A percentile compares a stretch with the other conserved stretches of the same genome.
Evolutionary conservation across 768 basidiomycete species (phyloP).

Genomic region (Chalciporus chontae): DNA sequence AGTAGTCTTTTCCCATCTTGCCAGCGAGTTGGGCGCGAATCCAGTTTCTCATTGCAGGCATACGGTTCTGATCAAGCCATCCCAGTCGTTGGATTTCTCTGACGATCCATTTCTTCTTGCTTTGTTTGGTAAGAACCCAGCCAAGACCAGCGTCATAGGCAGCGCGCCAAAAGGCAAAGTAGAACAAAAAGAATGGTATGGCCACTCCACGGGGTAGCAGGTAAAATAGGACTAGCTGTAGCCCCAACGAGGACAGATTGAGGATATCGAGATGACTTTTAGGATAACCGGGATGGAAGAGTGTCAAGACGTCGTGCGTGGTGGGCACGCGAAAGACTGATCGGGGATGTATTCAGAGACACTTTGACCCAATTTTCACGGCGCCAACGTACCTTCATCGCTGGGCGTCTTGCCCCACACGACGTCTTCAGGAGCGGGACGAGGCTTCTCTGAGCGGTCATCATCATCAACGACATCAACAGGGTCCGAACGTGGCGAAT

Average conservation of each 20-base stretch:
- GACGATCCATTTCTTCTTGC: constrained; percentile 94
- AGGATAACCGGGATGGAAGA: constrained; percentile 78
- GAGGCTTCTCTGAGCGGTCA: constrained; percentile 12
- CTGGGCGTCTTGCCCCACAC: constrained; percentile 87
- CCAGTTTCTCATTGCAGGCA: constrained; percentile 71
- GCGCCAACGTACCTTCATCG: constrained; percentile 59
- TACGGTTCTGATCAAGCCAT: constrained; percentile 79
- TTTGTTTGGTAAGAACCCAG: constrained; percentile 92
- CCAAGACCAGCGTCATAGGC: constrained; percentile 93
- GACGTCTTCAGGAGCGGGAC: constrained; percentile 44
- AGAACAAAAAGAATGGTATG: constrained; percentile 75
- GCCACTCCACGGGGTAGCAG: constrained; percentile 53
- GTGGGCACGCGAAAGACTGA: constrained; percentile 91
- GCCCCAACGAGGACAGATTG: constrained; percentile 73
- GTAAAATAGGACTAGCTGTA: constrained; percentile 75
- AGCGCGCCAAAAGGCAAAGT: constrained; percentile 90
- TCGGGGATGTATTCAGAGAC: constrained; percentile 3
- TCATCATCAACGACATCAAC: constrained; percentile 3
- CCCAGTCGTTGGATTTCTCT: constrained; percentile 70
- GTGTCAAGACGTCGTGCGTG: constrained; percentile 85
- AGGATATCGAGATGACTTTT: constrained; percentile 89
- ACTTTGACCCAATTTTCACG: constrained; percentile 2
- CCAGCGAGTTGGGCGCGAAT: constrained; percentile 80
- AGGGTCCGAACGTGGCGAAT: background rate
- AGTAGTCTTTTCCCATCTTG: constrained; percentile 95